Base-by-base conservation (phyloP, 768 basidiomycete species). In the Pulveroboletus sp. region DNA sequence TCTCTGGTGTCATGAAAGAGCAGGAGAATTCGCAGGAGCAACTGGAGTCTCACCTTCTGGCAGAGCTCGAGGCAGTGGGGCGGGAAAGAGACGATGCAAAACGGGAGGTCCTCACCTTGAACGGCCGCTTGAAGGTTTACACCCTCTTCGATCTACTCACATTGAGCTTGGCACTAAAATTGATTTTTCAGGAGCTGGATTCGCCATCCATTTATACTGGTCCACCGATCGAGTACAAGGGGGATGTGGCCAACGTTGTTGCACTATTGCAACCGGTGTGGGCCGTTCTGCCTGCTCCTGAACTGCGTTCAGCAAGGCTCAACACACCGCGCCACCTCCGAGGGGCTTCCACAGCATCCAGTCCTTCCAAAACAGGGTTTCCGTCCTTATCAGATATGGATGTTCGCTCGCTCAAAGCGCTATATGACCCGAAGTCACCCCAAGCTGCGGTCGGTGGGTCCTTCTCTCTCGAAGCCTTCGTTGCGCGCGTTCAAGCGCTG, bases 311-410 rank as follows among this genome's bases (percentile, higher is more conserved):
- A 1, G 70, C 81, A 43, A 86, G 81, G 59, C 78, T 86, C 55
- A 70, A 66, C 37, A 61, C 64, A 49, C 73, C 68, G 42, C 76
- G 76, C 48, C 69, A 69, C 44, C 78, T 76, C 69, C 80, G 76
- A 38, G 75, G 77, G 18, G 48, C 64, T 11, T 76, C 77, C 1
- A 75, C 76, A 1, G 70, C 63, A 30, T 69, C 59, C 41, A 73
- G 63, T 53, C 68, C 63, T 44, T 59, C 60, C 49, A 69, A 41
- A 63, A 63, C 39, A 51, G 57, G 73, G 3, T 50, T 67, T 9
- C 64, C 69, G 5, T 91, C 89, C 8, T 74, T 92, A 35, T 89
- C 86, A 21, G 86, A 93, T 41, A 76, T 93, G 63, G 90, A 95
- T 65, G 83, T 94, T 15, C 86, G 89, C 9, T 79, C 90, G 6